A percentile compares a stretch with the other conserved stretches of the same genome.
phyloP scores from a whole-genome alignment of 495 filamentous ascomycete species.

The Neurospora sp. region DNA sequence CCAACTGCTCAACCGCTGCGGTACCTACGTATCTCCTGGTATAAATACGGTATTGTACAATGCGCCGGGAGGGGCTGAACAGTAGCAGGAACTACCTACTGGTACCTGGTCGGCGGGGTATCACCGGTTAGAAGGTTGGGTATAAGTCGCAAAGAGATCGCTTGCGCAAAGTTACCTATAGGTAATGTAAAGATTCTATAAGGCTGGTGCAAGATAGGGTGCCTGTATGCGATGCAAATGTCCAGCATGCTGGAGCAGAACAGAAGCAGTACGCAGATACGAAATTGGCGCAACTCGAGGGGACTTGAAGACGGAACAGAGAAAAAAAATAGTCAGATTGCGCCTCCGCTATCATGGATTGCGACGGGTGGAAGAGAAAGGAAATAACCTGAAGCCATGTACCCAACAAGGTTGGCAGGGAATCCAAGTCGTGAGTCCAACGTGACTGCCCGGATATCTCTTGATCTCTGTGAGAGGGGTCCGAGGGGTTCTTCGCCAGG shows the following conservation, averaged over 20 bases:
- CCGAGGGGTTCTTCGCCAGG: neutral
- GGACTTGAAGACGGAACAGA: neutral
- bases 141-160: neutral
- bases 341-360: neutral
- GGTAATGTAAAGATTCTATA: neutral
- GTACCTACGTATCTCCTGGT: neutral
- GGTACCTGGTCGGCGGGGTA: neutral
- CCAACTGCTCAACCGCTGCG: neutral
- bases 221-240: neutral
- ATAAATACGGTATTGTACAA: neutral
- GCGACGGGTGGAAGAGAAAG: neutral
- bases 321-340: neutral
- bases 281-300: neutral
- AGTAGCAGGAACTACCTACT: neutral
- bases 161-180: neutral
- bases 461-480: neutral
- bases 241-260: neutral
- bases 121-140: neutral
- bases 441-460: neutral
- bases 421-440: neutral
- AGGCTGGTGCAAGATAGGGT: neutral
- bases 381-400: neutral
- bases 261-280: neutral
- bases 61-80: neutral
- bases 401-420: neutral